Evolutionary conservation across 139 green algal species (phyloP), one percentile per base, ranked within the genome.

Genomic region (Spirogloea muscicola): DNA sequence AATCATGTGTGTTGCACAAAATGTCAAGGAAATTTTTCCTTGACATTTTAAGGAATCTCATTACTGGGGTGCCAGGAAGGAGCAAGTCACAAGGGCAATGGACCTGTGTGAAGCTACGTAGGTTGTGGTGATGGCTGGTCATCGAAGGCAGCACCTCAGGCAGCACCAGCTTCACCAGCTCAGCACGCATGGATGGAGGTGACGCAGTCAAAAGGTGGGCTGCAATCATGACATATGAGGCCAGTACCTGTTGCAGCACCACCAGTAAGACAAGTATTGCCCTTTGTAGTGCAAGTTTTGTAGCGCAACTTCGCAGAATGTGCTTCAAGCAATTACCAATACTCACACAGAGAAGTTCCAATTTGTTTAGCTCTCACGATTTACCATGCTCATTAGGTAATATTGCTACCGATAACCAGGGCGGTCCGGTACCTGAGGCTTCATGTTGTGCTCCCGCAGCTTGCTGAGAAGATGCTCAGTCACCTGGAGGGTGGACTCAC

Each of bases 51-150:
- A 41, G 13, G 57, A 16, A 21, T 65, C 57, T 16, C 27, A 65
- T 65, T 55, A 65, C 29, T 41, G 13, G 29, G 57, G 13, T 65
- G 27, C 29, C 57, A 65, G 18, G 13, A 21, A 55, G 21, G 21
- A 31, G 21, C 46, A 55, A 55, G 46, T 21, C 46, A 55, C 27
- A 39, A 10, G 18, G 16, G 16, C 55, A 10, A n/a, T 49, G 6
- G 13, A 76, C 72, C 55, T 82, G 75, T 2, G 58, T 27, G 6
- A 77, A 86, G 49, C 33, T 76, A 40, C 68, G 57, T 16, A 75
- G 43, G 49, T 38, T 71, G 65, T 95, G 90, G 21, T 88, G 72
- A 71, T 93, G 90, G 36, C 84, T 84, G 43, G 86, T 79, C 16
- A 89, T 59, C 81, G 86, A 96, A 7, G 90, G 88, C 46, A 88